These are phyloP conservation scores for Lactifluus subvellereus DNA, from an alignment of 768 basidiomycete species.

Conservation along the genomic window DNA sequence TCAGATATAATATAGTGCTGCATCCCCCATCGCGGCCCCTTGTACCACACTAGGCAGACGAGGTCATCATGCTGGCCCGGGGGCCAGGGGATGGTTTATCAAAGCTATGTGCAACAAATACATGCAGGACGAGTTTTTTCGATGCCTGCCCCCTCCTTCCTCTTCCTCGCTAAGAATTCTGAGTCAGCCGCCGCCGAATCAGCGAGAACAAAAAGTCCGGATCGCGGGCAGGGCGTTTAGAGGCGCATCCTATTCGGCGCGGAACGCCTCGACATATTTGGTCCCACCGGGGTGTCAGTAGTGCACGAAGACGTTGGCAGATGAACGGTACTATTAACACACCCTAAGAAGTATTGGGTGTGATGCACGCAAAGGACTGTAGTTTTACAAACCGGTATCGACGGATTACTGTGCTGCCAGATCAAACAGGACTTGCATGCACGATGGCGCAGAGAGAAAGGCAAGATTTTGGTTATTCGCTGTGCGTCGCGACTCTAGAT, in stretches of 20 bases:
- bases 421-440: conserved; percentile 16
- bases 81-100: background rate
- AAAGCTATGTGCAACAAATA: background rate
- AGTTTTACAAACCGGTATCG: background rate
- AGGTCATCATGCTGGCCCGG: conserved; percentile 11
- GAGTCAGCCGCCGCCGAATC: background rate
- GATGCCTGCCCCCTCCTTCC: background rate
- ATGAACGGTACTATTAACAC: background rate
- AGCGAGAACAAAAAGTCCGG: background rate
- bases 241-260: background rate
- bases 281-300: conserved; percentile 8
- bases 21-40: background rate
- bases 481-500: conserved; percentile 18
- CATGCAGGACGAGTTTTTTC: background rate
- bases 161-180: background rate
- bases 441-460: conserved; percentile 16
- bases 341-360: background rate
- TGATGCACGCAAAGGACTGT: background rate
- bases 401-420: background rate
- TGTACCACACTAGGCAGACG: conserved; percentile 9
- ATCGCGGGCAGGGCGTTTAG: background rate
- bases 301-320: background rate
- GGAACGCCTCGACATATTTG: background rate
- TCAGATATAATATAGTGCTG: conserved; percentile 1
- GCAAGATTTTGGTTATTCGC: conserved; percentile 9